phyloP scores from a whole-genome alignment of 73 alveolate species.

The Stentor coeruleus region DNA sequence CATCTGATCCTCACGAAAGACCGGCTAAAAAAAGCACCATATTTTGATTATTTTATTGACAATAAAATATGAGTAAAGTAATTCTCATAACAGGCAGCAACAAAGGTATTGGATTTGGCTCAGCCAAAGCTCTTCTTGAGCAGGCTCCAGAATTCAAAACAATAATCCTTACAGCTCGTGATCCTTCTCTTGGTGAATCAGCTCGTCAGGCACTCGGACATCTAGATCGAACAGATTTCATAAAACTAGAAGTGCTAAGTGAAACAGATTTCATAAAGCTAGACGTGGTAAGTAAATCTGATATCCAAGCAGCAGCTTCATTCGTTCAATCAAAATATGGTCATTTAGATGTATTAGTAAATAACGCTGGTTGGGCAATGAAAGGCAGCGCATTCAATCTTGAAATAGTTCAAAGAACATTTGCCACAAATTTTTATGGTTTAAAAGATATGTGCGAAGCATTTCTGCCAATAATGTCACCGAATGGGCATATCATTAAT shows the following conservation, averaged over 20 bases:
- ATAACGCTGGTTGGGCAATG: conserved; percentile 44
- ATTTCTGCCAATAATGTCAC: conserved; percentile 34
- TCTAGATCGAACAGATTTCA: conserved; percentile 29
- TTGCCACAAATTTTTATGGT: conserved; percentile 49
- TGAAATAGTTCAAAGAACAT: conserved; percentile 33
- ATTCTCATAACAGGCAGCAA: conserved; percentile 56
- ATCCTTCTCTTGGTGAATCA: conserved; percentile 21
- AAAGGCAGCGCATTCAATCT: conserved; percentile 28
- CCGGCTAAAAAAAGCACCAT: no score
- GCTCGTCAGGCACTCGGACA: conserved; percentile 28
- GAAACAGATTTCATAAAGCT: no score
- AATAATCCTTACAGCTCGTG: conserved; percentile 41
- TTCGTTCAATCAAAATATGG: conserved; percentile 29
- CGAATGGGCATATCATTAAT: conserved; percentile 42
- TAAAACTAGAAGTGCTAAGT: conserved; percentile 44
- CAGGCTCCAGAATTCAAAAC: conserved; percentile 21
- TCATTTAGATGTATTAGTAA: conserved; percentile 46
- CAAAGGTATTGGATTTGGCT: conserved; percentile 50
- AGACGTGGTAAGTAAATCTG: neutral
- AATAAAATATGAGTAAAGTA: conserved; percentile 26
- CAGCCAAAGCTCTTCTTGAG: conserved; percentile 32
- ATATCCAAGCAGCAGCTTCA: neutral
- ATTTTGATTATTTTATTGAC: neutral
- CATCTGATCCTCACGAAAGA: no score
- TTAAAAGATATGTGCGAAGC: conserved; percentile 37